Conservation (phyloP, 129 eudicot species). For the Flaveria bidentis region DNA sequence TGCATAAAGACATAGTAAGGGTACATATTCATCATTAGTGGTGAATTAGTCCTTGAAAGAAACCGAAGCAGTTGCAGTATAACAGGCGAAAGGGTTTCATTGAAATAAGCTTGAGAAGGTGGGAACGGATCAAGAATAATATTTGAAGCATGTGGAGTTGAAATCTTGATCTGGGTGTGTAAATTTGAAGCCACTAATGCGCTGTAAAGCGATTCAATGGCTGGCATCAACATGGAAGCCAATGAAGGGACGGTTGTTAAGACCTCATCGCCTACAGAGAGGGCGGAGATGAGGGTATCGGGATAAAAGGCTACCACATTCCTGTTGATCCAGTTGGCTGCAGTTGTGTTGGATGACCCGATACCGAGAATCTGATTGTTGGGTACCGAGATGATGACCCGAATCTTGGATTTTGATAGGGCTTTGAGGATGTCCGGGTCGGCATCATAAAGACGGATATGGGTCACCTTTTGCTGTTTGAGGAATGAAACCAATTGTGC, state of each 20-base stretch:
- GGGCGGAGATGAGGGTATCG: conserved; percentile 63
- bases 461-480: conserved; percentile 71
- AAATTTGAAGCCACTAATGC: conserved; percentile 86
- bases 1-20: conserved; percentile 97
- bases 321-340: conserved; percentile 82
- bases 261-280: conserved; percentile 88
- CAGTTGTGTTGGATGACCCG: conserved; percentile 84
- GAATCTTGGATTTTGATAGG: conserved; percentile 73
- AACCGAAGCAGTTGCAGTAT: conserved; percentile 58
- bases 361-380: conserved; percentile 84
- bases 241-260: conserved; percentile 69
- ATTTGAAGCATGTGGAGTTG: conserved; percentile 81
- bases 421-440: conserved; percentile 78
- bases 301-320: conserved; percentile 81
- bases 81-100: conserved; percentile 63
- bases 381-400: conserved; percentile 80
- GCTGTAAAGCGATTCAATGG: conserved; percentile 81
- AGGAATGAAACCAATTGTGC: conserved; percentile 65
- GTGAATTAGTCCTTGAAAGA: conserved; percentile 71
- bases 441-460: conserved; percentile 81
- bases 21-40: conserved; percentile 92
- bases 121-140: conserved; percentile 90
- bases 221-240: conserved; percentile 72
- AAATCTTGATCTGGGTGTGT: conserved; percentile 74
- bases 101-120: conserved; percentile 96